phyloP scores from a whole-genome alignment of 2,329 filamentous ascomycete species.

The Podosphaera fusca region DNA sequence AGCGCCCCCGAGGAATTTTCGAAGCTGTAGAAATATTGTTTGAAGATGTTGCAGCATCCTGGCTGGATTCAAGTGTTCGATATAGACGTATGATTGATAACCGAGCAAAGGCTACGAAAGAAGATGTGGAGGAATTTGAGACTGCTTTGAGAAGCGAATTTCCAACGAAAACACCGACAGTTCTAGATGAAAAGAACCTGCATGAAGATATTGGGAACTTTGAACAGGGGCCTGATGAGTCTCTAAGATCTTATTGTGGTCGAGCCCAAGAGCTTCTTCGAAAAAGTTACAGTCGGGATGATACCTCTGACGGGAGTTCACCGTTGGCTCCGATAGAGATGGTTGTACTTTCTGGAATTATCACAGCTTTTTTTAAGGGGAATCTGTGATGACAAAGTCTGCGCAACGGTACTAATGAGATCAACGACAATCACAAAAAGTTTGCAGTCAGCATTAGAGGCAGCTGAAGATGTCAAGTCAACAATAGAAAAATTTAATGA shows the following conservation, averaged over 20 bases:
- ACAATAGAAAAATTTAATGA: too few species aligned
- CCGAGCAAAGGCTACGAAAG: neutral
- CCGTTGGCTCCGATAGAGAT: too few species aligned
- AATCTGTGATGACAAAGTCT: neutral
- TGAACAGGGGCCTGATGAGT: too few species aligned
- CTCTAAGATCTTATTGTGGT: too few species aligned
- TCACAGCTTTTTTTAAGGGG: neutral
- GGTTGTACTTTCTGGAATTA: too few species aligned
- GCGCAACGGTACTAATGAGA: neutral
- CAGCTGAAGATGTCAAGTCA: too few species aligned
- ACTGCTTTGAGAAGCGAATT: neutral
- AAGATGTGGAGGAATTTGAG: neutral
- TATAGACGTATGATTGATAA: neutral
- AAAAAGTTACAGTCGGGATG: too few species aligned
- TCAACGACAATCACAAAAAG: neutral
- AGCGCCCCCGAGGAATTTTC: neutral
- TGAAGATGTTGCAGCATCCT: neutral
- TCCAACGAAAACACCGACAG: too few species aligned
- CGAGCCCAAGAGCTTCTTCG: too few species aligned
- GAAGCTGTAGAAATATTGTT: neutral
- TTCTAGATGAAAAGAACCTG: too few species aligned
- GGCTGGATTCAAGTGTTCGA: neutral
- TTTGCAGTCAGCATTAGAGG: neutral
- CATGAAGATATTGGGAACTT: too few species aligned
- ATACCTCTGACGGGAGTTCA: too few species aligned